phyloP scores from a whole-genome alignment of 2,329 filamentous ascomycete species.

The Colletotrichum limetticola region DNA sequence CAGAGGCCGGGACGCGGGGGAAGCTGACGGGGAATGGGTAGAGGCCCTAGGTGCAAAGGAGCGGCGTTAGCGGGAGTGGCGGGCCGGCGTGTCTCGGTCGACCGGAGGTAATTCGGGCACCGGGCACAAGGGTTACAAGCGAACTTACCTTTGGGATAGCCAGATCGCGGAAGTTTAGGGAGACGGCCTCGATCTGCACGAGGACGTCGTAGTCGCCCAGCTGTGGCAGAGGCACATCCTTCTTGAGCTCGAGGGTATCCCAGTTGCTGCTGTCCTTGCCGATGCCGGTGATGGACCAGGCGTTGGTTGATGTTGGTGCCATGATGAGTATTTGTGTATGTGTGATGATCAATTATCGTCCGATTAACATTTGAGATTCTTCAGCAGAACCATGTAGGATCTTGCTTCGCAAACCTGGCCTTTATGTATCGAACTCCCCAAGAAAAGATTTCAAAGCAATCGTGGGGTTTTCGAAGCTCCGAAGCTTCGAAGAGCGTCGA shows the following conservation, averaged over 20 bases:
- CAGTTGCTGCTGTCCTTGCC: constrained; percentile 61
- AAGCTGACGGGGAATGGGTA: constrained; percentile 56
- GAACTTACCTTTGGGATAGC: constrained; percentile 53
- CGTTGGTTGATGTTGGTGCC: constrained; percentile 55
- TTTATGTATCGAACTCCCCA: not conserved
- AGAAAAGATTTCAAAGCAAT: not conserved
- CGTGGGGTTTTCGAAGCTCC: not conserved
- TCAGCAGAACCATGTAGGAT: not conserved
- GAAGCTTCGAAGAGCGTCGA: not conserved
- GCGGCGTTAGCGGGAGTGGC: constrained; percentile 8
- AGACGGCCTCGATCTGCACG: constrained; percentile 68
- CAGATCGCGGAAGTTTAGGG: constrained; percentile 66
- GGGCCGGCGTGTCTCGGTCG: not conserved
- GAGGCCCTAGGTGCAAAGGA: constrained; percentile 46
- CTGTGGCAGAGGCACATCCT: constrained; percentile 65
- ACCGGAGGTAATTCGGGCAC: not conserved
- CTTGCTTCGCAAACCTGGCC: not conserved
- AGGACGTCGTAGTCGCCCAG: constrained; percentile 78
- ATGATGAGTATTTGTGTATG: not conserved
- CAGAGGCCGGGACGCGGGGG: constrained; percentile 61
- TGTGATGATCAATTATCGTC: no score
- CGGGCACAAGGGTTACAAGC: not conserved
- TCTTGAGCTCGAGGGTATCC: constrained; percentile 66
- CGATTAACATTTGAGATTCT: no score
- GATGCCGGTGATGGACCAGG: constrained; percentile 61